Conservation (phyloP, 2,329 filamentous ascomycete species). For the Colletotrichum echinochloae region DNA sequence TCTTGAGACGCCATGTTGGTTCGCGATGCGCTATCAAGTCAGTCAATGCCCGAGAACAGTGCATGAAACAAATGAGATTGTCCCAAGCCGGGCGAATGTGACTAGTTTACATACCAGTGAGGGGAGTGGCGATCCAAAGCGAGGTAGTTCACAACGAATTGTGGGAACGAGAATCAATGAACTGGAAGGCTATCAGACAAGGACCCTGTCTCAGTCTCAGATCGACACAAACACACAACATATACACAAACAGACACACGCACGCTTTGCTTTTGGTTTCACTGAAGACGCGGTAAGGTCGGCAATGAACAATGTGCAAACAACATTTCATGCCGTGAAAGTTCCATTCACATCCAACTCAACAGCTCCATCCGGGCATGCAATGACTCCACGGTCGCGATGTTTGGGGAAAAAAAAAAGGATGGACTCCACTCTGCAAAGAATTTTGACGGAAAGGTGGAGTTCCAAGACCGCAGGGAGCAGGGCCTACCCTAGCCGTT, state of each 20-base stretch:
- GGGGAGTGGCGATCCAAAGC: conserved; percentile 25
- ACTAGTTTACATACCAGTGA: conserved; percentile 22
- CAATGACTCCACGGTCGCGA: conserved; percentile 35
- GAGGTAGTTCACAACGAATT: conserved; percentile 7
- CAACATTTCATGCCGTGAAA: neutral
- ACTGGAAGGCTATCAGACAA: conserved; percentile 17
- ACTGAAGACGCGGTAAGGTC: neutral
- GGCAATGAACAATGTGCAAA: neutral
- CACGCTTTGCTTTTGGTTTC: no score
- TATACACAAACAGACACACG: neutral
- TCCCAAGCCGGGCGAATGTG: conserved; percentile 10
- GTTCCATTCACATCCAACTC: conserved; percentile 17
- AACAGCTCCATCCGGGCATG: conserved; percentile 25
- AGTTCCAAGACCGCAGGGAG: conserved; percentile 25
- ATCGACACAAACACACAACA: neutral
- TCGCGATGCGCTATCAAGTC: conserved; percentile 6
- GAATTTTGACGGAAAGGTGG: conserved; percentile 40
- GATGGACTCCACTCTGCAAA: conserved; percentile 39
- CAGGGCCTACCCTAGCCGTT: conserved; percentile 1
- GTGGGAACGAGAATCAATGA: conserved; percentile 29
- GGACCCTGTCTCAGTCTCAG: conserved; percentile 14
- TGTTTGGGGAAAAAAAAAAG: conserved; percentile 5
- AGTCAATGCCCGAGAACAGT: conserved; percentile 5
- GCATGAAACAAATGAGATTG: conserved; percentile 19
- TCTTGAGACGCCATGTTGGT: conserved; percentile 47